These are phyloP conservation scores for Zygosaccharomyces bisporus DNA, from an alignment of 805 yeast genomes.

Conservation along the genomic window DNA sequence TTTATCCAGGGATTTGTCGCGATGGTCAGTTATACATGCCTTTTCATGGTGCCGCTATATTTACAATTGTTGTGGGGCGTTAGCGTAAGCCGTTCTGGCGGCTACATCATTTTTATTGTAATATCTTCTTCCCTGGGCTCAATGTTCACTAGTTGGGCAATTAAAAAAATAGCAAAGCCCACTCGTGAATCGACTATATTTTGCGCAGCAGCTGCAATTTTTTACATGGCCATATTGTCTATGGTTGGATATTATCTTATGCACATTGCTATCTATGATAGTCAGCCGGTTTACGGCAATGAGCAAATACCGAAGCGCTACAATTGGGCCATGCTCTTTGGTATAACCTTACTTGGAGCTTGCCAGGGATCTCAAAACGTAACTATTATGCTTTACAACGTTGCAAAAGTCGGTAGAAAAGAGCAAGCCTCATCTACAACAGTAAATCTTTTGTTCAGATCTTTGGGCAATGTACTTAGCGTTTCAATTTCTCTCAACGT, in stretches of 20 bases:
- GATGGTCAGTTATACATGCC: slow-evolving; percentile 36
- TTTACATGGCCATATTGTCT: slow-evolving; percentile 17
- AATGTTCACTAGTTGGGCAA: slow-evolving; percentile 35
- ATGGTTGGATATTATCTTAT: slow-evolving; percentile 20
- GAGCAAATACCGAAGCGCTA: slow-evolving; percentile 12
- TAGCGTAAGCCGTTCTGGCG: slow-evolving; percentile 38
- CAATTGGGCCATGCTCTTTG: slow-evolving; percentile 26
- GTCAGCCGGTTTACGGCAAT: slow-evolving; percentile 25
- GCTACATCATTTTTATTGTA: slow-evolving; percentile 42
- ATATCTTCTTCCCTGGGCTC: slow-evolving; percentile 42
- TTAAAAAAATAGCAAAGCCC: slow-evolving; percentile 24
- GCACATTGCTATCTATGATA: slow-evolving; percentile 6
- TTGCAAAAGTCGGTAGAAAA: slow-evolving; percentile 41
- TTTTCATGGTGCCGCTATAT: slow-evolving; percentile 41
- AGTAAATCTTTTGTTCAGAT: slow-evolving; percentile 42
- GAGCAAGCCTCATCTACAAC: slow-evolving; percentile 47
- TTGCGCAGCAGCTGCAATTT: slow-evolving; percentile 19
- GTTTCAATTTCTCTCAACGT: slow-evolving; percentile 35
- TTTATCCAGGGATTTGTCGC: slow-evolving; percentile 39
- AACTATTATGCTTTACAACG: slow-evolving; percentile 38
- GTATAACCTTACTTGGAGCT: slow-evolving; percentile 35
- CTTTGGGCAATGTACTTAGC: slow-evolving; percentile 44
- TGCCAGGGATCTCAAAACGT: slow-evolving; percentile 44
- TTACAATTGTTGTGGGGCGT: slow-evolving; percentile 42
- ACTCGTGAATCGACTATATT: slow-evolving; percentile 23